Percentiles rank a stretch among this genome's conserved stretches.
These are phyloP conservation scores for Solanum phureja DNA, from an alignment of 257 asterid species.

Conservation along the genomic window DNA sequence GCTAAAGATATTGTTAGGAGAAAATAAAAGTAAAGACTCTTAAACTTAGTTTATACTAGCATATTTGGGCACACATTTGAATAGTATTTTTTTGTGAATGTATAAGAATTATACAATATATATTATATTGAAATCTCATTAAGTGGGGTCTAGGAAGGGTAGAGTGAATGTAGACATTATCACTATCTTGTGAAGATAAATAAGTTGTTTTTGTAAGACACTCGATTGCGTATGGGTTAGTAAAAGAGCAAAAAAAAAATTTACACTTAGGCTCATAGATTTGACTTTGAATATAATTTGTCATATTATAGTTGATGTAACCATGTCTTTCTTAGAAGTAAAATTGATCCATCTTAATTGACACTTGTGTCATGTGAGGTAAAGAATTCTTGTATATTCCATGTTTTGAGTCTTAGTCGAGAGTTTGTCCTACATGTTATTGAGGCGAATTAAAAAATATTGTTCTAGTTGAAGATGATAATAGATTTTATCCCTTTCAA, in stretches of 20 bases:
- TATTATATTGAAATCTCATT: too few relatives aligned
- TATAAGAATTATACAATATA: too few relatives aligned
- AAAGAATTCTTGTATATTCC: background rate
- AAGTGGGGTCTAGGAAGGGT: accelerated
- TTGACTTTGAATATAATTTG: background rate
- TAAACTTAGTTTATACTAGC: too few relatives aligned
- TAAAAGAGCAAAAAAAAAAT: too few relatives aligned
- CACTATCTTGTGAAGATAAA: too few relatives aligned
- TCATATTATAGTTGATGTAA: background rate
- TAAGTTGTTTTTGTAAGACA: too few relatives aligned
- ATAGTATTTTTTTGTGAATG: background rate
- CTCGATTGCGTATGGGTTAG: background rate
- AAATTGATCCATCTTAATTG: background rate
- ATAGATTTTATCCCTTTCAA: too few relatives aligned
- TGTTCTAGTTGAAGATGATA: background rate
- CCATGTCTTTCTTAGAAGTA: background rate
- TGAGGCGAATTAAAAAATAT: background rate
- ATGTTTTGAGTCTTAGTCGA: too few relatives aligned
- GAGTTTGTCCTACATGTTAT: background rate
- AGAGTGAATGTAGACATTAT: accelerated
- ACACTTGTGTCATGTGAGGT: background rate
- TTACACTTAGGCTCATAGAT: too few relatives aligned
- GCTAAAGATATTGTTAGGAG: too few relatives aligned
- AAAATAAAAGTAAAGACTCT: too few relatives aligned
- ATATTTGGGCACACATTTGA: too few relatives aligned